phyloP scores from a whole-genome alignment of 2,329 filamentous ascomycete species.

The Hirsutella rhossiliensis region DNA sequence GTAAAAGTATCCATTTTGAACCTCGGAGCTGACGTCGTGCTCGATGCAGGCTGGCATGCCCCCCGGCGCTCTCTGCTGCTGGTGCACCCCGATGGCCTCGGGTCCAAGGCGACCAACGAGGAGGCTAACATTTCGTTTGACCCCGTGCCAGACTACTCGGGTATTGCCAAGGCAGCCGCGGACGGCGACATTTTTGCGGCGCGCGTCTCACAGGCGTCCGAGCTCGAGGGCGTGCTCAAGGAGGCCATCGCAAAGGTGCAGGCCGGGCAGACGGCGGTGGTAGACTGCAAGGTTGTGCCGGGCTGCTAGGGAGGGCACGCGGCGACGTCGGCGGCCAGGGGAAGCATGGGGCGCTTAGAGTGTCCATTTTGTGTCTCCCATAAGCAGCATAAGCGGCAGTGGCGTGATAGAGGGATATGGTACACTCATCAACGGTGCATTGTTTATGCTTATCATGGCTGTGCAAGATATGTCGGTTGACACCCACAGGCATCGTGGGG shows the following conservation, averaged over 20 bases:
- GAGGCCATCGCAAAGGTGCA: constrained; percentile 39
- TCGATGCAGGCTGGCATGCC: constrained; percentile 42
- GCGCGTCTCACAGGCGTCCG: constrained; percentile 30
- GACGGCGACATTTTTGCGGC: constrained; percentile 40
- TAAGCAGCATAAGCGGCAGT: no score
- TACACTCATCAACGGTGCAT: no score
- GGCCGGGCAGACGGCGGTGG: constrained; percentile 36
- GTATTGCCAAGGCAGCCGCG: constrained; percentile 48
- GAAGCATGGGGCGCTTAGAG: not conserved
- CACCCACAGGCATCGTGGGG: no score
- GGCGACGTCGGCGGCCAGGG: not conserved
- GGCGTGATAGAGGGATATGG: no score
- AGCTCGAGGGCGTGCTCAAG: constrained; percentile 33
- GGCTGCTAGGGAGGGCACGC: constrained; percentile 21
- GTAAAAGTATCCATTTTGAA: not conserved
- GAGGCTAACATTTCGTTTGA: constrained; percentile 51
- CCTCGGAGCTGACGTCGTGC: constrained; percentile 4
- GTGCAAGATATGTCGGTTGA: no score
- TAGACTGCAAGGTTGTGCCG: constrained; percentile 38
- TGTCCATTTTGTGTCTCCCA: no score
- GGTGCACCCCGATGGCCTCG: constrained; percentile 45
- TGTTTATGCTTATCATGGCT: no score
- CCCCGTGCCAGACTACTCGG: constrained; percentile 45
- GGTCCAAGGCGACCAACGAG: constrained; percentile 42
- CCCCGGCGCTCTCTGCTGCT: constrained; percentile 43